Evolutionary conservation across 352 stramenopile genomes (phyloP).

Genomic region (Blastocystis sp.): DNA sequence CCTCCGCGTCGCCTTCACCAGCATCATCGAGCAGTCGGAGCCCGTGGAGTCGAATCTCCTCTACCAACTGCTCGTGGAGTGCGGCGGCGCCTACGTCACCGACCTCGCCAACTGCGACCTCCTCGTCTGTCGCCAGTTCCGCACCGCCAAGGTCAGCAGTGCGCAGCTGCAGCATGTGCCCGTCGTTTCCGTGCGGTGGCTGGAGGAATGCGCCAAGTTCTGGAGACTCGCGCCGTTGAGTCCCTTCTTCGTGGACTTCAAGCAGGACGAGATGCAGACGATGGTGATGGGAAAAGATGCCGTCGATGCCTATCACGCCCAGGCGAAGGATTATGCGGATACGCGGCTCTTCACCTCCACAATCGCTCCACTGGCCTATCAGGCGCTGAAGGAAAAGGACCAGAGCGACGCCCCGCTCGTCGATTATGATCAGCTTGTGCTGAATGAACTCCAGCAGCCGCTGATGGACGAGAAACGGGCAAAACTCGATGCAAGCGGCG

Average conservation of each 20-base stretch:
- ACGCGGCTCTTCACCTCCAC: constrained; percentile 24
- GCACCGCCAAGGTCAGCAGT: constrained; percentile 32
- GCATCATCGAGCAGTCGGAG: constrained; percentile 37
- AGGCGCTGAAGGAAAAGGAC: neutral
- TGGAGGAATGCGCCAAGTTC: constrained; percentile 53
- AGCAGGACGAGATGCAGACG: constrained; percentile 18
- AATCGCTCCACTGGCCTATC: neutral
- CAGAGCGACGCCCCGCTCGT: neutral
- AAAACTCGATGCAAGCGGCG: neutral
- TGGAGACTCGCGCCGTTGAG: constrained; percentile 27
- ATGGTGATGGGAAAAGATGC: constrained; percentile 2
- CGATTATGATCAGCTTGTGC: constrained; percentile 18
- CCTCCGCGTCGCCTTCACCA: constrained; percentile 25
- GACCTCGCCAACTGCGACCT: constrained; percentile 37
- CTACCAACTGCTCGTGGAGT: constrained; percentile 20
- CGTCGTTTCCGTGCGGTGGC: constrained; percentile 34
- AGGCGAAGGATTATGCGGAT: neutral
- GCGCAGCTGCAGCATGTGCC: constrained; percentile 33
- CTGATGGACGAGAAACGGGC: neutral
- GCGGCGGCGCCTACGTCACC: constrained; percentile 13
- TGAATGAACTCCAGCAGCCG: constrained; percentile 11
- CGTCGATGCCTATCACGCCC: neutral
- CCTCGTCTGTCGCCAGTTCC: constrained; percentile 1
- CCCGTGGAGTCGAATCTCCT: constrained; percentile 17
- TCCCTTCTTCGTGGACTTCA: constrained; percentile 40